phyloP scores from a whole-genome alignment of 805 yeast species.

The Ogataea paradorogensis region DNA sequence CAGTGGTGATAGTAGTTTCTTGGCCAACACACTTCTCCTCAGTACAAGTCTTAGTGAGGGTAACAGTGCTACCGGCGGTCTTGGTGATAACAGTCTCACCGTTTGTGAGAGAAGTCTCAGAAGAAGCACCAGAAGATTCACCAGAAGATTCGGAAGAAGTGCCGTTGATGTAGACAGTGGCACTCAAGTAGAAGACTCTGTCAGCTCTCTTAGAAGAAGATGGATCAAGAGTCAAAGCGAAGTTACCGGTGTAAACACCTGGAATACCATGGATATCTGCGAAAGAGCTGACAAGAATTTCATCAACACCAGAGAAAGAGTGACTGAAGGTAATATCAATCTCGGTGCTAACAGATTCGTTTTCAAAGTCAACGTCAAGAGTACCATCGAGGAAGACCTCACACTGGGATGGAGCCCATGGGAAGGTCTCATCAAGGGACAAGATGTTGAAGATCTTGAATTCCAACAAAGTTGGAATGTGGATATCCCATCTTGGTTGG shows the following conservation, averaged over 20 bases:
- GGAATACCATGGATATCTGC: slow-evolving; percentile 21
- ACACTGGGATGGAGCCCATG: slow-evolving; percentile 12
- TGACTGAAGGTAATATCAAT: slow-evolving; percentile 17
- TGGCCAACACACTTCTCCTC: slow-evolving; percentile 22
- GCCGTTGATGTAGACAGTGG: slow-evolving; percentile 12
- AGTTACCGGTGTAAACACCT: slow-evolving; percentile 21
- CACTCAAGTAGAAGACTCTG: slow-evolving; percentile 24
- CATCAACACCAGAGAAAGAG: slow-evolving; percentile 9
- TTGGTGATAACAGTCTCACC: slow-evolving; percentile 14
- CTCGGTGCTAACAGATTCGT: slow-evolving; percentile 17
- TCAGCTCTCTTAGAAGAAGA: slow-evolving; percentile 22
- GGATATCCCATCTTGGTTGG: slow-evolving; percentile 20
- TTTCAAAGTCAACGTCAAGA: slow-evolving; percentile 8
- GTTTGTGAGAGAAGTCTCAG: too few relatives aligned
- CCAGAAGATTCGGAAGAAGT: slow-evolving; percentile 17
- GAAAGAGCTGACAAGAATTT: slow-evolving; percentile 5
- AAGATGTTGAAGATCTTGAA: slow-evolving; percentile 15
- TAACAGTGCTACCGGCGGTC: slow-evolving; percentile 17
- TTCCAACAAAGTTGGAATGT: slow-evolving; percentile 17
- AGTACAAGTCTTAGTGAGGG: slow-evolving; percentile 26
- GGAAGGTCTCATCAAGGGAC: slow-evolving; percentile 20
- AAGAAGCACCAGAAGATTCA: slow-evolving; percentile 7
- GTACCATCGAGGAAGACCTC: slow-evolving; percentile 9
- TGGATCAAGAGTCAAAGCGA: slow-evolving; percentile 23
- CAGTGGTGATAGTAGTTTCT: slow-evolving; percentile 25